Base-by-base conservation (phyloP, 805 yeast species). In the Yarrowia porcina region DNA sequence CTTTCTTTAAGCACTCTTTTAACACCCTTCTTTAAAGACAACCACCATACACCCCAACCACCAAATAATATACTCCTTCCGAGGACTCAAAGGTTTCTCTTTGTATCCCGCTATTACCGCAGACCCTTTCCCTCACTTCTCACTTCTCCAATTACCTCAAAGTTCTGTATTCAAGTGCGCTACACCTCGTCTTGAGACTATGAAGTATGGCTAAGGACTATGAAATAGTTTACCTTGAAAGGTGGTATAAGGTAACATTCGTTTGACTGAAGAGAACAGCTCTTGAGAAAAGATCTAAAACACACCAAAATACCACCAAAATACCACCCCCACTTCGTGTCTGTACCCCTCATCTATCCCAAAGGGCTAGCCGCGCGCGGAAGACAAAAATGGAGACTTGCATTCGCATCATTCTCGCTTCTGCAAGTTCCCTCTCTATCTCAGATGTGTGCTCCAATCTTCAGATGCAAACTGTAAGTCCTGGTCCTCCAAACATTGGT, bases 401-500 rank as follows among this genome's bases (percentile, higher is more conserved):
- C 44, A 39, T 39, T 39, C 32, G 49, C 50, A 27, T 42, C 49
- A 45, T 28, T 44, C 50, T 45, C 50, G 50, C 50, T 45, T 28
- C 49, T 44, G 49, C 49, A 44, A 44, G 45, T 15, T 39, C 11
- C 44, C 21, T 21, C 27, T 39, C 44, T 25, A 38, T 38, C 44
- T 39, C 49, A n/a, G 21, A 25, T 23, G 20, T 45, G 50, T 45
- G 35, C 50, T 28, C 12, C 6, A 12, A 9, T 45, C 4, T 45
- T 27, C 35, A 12, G 7, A 5, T 8, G 18, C 13, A 11, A 45
- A 45, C 50, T 45, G 50, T 45, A 45, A 45, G 50, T 45, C 35
- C 50, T 45, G 50, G 50, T 27, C 50, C 35, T 17, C 35, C 50
- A 45, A 45, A 45, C 50, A 45, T 45, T 45, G 35, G 50, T 23